Base-by-base conservation (phyloP, 1,139 yeast species). In the Protomyces lactucae-debilis region DNA sequence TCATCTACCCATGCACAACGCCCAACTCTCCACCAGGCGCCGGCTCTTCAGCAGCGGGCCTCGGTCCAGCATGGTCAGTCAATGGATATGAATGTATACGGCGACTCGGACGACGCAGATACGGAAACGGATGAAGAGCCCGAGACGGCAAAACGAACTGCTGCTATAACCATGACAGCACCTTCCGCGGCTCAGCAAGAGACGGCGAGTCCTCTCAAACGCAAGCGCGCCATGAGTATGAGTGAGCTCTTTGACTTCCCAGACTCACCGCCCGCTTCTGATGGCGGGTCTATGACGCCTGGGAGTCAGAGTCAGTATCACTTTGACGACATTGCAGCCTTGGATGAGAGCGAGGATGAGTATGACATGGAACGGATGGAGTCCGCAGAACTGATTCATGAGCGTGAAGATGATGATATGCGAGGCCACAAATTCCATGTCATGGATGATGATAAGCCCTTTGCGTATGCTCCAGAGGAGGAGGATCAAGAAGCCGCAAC, bases 321-420 rank as follows among this genome's bases (percentile, higher is more conserved):
- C 18, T 43, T 43, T 43, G 48, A 39, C 25, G 63, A 59, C 57
- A 35, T 51, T 18, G 63, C 57, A 12, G 57, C 53, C 2, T 43
- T 59, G 21, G 63, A 55, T n/a, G 63, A 52, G 18, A 52, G 52
- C 32, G 63, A 59, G 43, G 63, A 59, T 35, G 63, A 59, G 32
- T 35, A 40, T 18, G 63, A 59, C 25, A 59, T 59, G 25, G 63
- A 59, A 43, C 56, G 63, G 25, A 32, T 52, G 35, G 63, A 59
- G 23, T 52, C 52, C 1, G 45, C 45, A 35, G 48, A 46, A 5
- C 35, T 59, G 45, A 52, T 59, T 18, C 52, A 40, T n/a, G 63
- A 59, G 36, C 57, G 35, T 12, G 63, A 59, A 40, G 63, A 52
- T 43, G 35, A 46, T 35, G 52, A 21, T 14, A n/a, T 57, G n/a